phyloP scores from a whole-genome alignment of 164 flowering plant genomes.

The Stephania yunnanensis region DNA sequence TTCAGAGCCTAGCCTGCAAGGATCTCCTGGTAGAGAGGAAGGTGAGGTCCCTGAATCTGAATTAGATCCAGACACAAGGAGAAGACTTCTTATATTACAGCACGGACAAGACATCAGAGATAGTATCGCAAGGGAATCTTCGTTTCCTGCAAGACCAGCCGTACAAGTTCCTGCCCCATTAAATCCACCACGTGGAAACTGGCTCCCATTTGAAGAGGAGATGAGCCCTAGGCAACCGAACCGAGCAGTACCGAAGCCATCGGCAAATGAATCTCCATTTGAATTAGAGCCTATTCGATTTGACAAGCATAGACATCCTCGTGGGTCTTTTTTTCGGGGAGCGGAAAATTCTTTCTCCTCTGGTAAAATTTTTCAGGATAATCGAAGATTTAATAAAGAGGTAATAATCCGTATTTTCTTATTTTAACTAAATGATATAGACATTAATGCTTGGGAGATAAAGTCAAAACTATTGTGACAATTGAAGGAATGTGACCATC shows the following conservation, averaged over 20 bases:
- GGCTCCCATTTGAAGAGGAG: conserved; percentile 71
- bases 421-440: background rate
- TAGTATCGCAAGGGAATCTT: conserved; percentile 44
- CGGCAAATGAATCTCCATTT: conserved; percentile 51
- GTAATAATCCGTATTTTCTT: conserved; percentile 29
- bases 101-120: conserved; percentile 95
- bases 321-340: conserved; percentile 49
- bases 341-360: conserved; percentile 42
- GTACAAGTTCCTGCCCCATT: conserved; percentile 49
- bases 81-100: conserved; percentile 92
- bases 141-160: conserved; percentile 63
- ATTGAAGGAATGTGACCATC: background rate
- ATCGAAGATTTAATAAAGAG: conserved; percentile 63
- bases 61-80: conserved; percentile 96
- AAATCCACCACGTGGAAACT: conserved; percentile 46
- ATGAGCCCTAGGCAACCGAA: conserved; percentile 50
- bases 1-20: conserved; percentile 57
- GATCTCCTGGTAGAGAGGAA: conserved; percentile 95
- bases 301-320: conserved; percentile 50
- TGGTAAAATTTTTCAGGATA: conserved; percentile 50
- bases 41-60: conserved; percentile 99
- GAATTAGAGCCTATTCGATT: conserved; percentile 47
- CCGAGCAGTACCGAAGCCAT: conserved; percentile 22
- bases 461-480: background rate
- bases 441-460: background rate